Evolutionary conservation across 139 green algal species (phyloP).

Genomic region (Chlamydomonas sp.): DNA sequence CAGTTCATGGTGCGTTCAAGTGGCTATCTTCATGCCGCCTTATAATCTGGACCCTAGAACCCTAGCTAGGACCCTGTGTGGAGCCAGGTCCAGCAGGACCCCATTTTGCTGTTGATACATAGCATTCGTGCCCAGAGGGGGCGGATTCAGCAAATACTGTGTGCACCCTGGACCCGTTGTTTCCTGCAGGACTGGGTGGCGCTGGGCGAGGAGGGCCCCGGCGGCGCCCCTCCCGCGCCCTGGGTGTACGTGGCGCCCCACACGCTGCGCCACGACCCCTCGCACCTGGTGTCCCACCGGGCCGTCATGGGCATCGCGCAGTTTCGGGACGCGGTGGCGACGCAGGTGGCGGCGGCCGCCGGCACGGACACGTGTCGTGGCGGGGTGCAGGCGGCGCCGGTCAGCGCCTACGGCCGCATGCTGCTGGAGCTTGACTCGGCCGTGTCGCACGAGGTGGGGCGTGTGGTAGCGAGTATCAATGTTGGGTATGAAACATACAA

Average conservation of each 20-base stretch:
- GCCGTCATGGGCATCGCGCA: slow-evolving; percentile 48
- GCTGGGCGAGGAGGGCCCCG: slow-evolving; percentile 10
- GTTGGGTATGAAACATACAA: too few species aligned
- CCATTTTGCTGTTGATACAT: too few species aligned
- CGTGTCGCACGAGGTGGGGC: slow-evolving; percentile 52
- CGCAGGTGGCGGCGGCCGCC: neutral
- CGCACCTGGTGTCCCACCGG: slow-evolving; percentile 73
- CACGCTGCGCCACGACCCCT: slow-evolving; percentile 80
- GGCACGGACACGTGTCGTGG: neutral
- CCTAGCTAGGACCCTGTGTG: too few species aligned
- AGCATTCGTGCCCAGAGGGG: too few species aligned
- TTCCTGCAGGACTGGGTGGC: slow-evolving; percentile 61
- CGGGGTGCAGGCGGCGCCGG: neutral
- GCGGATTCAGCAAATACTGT: too few species aligned
- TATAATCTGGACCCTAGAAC: too few species aligned
- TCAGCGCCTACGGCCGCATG: slow-evolving; percentile 43
- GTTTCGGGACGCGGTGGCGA: slow-evolving; percentile 13
- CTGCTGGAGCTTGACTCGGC: slow-evolving; percentile 56
- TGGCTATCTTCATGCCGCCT: too few species aligned
- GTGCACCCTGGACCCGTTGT: neutral
- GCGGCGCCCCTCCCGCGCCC: neutral
- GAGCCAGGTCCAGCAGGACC: too few species aligned
- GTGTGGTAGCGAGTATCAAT: too few species aligned
- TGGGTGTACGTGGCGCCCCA: slow-evolving; percentile 56
- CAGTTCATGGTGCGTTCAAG: slow-evolving; percentile 77